Base-by-base conservation (phyloP, 1,284 basidiomycete genomes). In the Fereydounia khargensis region DNA sequence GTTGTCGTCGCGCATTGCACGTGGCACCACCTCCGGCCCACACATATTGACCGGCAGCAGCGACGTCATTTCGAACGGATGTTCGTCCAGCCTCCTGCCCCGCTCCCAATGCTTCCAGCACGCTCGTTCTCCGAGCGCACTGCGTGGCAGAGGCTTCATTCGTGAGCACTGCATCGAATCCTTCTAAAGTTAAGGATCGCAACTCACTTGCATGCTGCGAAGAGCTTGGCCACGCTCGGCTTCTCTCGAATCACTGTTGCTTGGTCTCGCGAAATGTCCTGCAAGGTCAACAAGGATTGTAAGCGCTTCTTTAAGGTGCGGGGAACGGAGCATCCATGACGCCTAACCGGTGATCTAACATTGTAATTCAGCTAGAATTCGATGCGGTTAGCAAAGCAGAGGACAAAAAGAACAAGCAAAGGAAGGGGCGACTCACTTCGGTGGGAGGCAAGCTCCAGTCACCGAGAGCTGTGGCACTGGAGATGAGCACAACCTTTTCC, bases 1-100 rank as follows among this genome's bases (percentile, higher is more conserved):
- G 23, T 36, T 36, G 35, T 36, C 35, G 35, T 36, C 35, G 9
- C 35, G 19, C 35, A 36, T 11, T 9, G 22, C 20, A n/a, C 20
- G 20, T 3, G 35, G 20, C n/a, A 23, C 22, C 19, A 36, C 35
- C 35, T 36, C 35, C 13, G 35, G 35, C 3, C 35, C 35, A n/a
- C 35, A 36, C 5, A 36, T 23, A n/a, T 36, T 36, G 35, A 23
- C 35, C 19, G 35, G 35, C 13, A 36, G 20, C 9, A 36, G 35
- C 19, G 35, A 36, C 7, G 35, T 36, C 35, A 36, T 36, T 13
- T 6, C 20, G 20, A 36, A 36, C 5, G 18, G 7, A 9, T 35
- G 7, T 11, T 3, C 31, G 31, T 33, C 16, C 25, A 14, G 8
- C 25, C 25, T 14, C 14, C 25, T 8, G 8, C 25, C 8, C 14